These are phyloP conservation scores for Bipolaris gigantea DNA, from an alignment of 2,329 filamentous ascomycete species.

Conservation along the genomic window DNA sequence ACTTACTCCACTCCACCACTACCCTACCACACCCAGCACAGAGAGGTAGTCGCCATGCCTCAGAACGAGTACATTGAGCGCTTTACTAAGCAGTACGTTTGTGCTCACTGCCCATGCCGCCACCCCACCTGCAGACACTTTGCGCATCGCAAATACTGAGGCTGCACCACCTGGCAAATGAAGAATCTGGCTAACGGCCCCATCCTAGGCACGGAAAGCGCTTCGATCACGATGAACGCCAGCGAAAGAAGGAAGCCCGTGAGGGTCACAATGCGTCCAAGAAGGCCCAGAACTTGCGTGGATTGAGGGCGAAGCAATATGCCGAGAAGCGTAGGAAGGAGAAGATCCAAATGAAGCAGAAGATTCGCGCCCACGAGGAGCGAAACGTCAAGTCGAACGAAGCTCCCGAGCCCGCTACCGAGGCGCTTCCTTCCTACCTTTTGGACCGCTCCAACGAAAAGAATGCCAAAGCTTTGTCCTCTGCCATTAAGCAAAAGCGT, in stretches of 20 bases:
- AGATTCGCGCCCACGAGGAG: constrained; percentile 87
- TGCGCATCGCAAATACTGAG: not conserved
- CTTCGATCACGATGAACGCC: constrained; percentile 84
- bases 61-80: constrained; percentile 80
- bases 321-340: constrained; percentile 75
- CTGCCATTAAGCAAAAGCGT: constrained; percentile 93
- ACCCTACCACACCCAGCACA: constrained; percentile 6
- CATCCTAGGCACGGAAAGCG: constrained; percentile 42
- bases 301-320: constrained; percentile 88
- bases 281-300: constrained; percentile 90
- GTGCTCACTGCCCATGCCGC: constrained; percentile 12
- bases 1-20: constrained; percentile 14
- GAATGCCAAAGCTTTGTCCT: constrained; percentile 74
- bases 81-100: constrained; percentile 65
- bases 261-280: constrained; percentile 86
- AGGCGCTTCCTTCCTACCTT: constrained; percentile 88
- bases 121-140: not conserved
- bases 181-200: constrained; percentile 19
- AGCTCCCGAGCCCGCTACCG: constrained; percentile 74
- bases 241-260: constrained; percentile 82
- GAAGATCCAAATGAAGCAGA: constrained; percentile 62
- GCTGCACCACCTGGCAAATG: not conserved
- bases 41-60: constrained; percentile 56
- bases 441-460: constrained; percentile 76
- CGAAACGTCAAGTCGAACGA: constrained; percentile 87